A percentile compares a stretch with the other conserved stretches of the same genome.
phyloP scores from a whole-genome alignment of 1,139 yeast species.

The Yamadazyma epiphylla region DNA sequence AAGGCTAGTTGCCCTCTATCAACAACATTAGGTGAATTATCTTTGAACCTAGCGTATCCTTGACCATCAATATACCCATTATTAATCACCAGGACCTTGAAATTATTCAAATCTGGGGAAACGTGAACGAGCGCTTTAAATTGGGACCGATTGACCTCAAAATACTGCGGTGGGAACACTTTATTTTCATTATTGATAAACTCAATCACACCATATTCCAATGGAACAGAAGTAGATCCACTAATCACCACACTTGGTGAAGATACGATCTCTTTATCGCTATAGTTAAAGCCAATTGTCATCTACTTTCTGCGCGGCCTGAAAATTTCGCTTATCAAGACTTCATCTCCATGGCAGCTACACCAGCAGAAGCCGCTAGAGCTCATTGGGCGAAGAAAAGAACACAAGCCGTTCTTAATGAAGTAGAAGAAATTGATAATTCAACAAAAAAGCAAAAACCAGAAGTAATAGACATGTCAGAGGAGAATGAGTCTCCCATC shows the following conservation, averaged over 20 bases:
- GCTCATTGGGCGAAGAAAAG: constrained; percentile 18
- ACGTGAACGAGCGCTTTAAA: constrained; percentile 77
- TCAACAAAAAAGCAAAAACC: background rate
- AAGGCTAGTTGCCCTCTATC: constrained; percentile 32
- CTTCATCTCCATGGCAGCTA: too few species aligned
- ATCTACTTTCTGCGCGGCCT: too few species aligned
- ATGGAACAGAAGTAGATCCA: constrained; percentile 22
- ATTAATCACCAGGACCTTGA: constrained; percentile 26
- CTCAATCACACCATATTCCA: constrained; percentile 24
- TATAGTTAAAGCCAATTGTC: constrained; percentile 38
- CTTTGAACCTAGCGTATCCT: constrained; percentile 27
- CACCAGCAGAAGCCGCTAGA: constrained; percentile 22
- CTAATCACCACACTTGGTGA: constrained; percentile 39
- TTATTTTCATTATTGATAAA: constrained; percentile 37
- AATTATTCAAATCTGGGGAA: constrained; percentile 47
- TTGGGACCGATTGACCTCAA: constrained; percentile 63
- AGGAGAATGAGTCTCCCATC: constrained; percentile 17
- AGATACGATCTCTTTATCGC: constrained; percentile 35
- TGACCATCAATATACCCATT: constrained; percentile 21
- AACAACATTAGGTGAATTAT: constrained; percentile 15
- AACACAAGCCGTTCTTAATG: background rate
- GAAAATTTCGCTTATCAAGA: too few species aligned
- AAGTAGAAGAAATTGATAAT: background rate
- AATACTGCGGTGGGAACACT: constrained; percentile 66
- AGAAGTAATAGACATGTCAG: background rate